A percentile compares a stretch with the other conserved stretches of the same genome.
Evolutionary conservation across 208 protist genomes (phyloP).

Genomic region (Trypanosoma caninum): DNA sequence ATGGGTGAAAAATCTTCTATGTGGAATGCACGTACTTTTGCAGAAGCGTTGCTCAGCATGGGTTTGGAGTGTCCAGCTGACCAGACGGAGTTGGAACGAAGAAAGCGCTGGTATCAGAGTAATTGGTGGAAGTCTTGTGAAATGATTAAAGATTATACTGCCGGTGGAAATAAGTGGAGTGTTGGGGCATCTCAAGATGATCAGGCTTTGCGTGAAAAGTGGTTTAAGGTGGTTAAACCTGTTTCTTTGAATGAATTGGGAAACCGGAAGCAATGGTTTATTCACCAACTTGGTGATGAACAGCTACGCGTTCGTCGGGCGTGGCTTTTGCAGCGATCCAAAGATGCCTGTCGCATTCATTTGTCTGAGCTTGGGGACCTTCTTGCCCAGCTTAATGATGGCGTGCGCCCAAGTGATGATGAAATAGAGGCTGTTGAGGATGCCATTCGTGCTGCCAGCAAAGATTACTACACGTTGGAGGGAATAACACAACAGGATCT

Average conservation of each 20-base stretch:
- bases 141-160: conserved; percentile 23
- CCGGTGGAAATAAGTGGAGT: conserved; percentile 30
- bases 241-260: conserved; percentile 12
- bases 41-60: conserved; percentile 24
- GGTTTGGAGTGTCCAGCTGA: conserved; percentile 22
- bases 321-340: conserved; percentile 23
- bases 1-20: conserved; percentile 13
- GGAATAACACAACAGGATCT: conserved; percentile 31
- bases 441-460: conserved; percentile 17
- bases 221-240: conserved; percentile 23
- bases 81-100: conserved; percentile 19
- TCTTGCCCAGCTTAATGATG: conserved; percentile 32
- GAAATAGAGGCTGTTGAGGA: conserved; percentile 31
- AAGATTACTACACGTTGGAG: conserved; percentile 18
- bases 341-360: conserved; percentile 29
- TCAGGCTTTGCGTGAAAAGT: conserved; percentile 17
- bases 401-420: conserved; percentile 29
- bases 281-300: conserved; percentile 30
- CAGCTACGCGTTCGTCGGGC: conserved; percentile 21
- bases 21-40: conserved; percentile 28
- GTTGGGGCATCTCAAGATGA: conserved; percentile 9
- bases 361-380: conserved; percentile 25
- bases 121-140: conserved; percentile 29
- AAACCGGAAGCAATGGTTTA: conserved; percentile 25
- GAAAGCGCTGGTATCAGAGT: conserved; percentile 28